phyloP scores from a whole-genome alignment of 1,284 basidiomycete species.

The Ceratobasidium theobromae region DNA sequence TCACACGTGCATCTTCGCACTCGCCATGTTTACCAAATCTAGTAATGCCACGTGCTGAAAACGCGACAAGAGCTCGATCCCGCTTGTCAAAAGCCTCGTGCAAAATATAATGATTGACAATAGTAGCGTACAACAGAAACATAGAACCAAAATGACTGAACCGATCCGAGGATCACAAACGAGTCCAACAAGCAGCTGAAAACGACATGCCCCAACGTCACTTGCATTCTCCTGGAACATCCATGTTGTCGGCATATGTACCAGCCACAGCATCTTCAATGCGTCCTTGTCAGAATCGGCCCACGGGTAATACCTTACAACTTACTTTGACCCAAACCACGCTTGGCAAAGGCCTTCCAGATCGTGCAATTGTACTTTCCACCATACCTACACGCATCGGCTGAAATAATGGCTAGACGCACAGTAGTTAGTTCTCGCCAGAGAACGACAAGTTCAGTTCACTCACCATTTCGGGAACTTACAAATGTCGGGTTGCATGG shows the following conservation, averaged over 20 bases:
- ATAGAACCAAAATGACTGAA: too few species aligned
- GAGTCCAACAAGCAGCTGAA: too few species aligned
- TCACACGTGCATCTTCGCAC: background rate
- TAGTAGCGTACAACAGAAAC: too few species aligned
- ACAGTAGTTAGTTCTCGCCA: background rate
- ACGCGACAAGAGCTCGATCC: too few species aligned
- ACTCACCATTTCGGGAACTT: conserved; percentile 29
- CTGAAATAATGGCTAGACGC: conserved; percentile 31
- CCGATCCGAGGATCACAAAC: too few species aligned
- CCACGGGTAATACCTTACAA: background rate
- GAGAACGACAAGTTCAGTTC: background rate
- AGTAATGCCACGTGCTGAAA: background rate
- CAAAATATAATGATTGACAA: too few species aligned
- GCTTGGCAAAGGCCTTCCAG: conserved; percentile 34
- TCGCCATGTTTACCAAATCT: background rate
- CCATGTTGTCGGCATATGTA: too few species aligned
- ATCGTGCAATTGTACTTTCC: conserved; percentile 35
- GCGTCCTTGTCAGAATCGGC: background rate
- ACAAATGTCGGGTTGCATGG: conserved; percentile 34
- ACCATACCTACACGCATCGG: conserved; percentile 31
- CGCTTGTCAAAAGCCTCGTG: too few species aligned
- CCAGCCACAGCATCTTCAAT: background rate
- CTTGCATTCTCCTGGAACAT: too few species aligned
- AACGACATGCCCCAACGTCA: too few species aligned
- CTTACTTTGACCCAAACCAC: conserved; percentile 23